These are phyloP conservation scores for Botrytis cinerea DNA, from an alignment of 2,329 filamentous ascomycete genomes.

Conservation along the genomic window DNA sequence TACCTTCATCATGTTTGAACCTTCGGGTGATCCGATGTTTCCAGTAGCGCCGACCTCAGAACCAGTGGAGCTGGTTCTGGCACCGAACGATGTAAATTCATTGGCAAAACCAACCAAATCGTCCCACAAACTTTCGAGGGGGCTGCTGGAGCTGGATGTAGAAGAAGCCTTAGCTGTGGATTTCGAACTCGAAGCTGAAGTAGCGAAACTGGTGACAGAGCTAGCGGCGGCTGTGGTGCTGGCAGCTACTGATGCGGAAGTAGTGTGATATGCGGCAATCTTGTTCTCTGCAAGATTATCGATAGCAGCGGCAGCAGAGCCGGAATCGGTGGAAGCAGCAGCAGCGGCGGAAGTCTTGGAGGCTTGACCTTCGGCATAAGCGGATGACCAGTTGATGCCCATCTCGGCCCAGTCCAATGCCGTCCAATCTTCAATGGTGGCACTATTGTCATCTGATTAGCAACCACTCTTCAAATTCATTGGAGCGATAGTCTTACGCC, in stretches of 20 bases:
- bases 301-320: background rate
- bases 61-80: no score
- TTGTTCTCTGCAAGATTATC: background rate
- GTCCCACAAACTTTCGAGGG: no score
- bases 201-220: no score
- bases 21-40: no score
- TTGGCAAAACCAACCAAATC: no score
- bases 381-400: slow-evolving; percentile 37
- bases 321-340: slow-evolving; percentile 14
- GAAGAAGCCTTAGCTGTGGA: no score
- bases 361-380: slow-evolving; percentile 33
- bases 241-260: slow-evolving; percentile 17
- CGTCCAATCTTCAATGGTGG: slow-evolving; percentile 30
- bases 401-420: slow-evolving; percentile 36
- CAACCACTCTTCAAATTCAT: slow-evolving; percentile 18
- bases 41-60: no score
- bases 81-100: no score
- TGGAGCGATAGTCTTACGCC: slow-evolving; percentile 32
- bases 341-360: slow-evolving; percentile 18
- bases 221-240: slow-evolving; percentile 19
- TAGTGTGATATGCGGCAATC: background rate
- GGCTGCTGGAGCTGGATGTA: no score
- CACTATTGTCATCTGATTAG: slow-evolving; percentile 14
- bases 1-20: no score
- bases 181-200: no score